Base-by-base conservation (phyloP, 2,329 filamentous ascomycete genomes). In the Fusarium anthophilum region DNA sequence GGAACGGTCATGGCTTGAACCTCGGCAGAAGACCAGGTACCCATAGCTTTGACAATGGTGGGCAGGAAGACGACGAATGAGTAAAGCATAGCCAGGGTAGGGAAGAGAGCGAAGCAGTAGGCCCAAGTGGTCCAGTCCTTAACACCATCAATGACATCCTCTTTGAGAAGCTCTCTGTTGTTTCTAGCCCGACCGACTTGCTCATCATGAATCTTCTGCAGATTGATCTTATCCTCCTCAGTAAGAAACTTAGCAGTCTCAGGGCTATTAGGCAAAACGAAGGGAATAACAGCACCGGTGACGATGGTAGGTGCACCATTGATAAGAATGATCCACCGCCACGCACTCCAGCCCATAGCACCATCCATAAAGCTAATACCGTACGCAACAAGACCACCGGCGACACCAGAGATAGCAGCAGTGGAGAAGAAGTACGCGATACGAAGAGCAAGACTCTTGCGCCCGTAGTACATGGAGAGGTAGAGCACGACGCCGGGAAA, bases 1-100 rank as follows among this genome's bases (percentile, higher is more conserved):
- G 91, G 92, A 26, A 93, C 90, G 0, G 91, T 93, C 63, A 93
- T 84, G 32, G 90, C 89, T 78, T 93, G 91, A 0, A 91, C 87
- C 74, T 91, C 85, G 0, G 89, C 85, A 0, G 83, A 83, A 1
- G 85, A 84, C 81, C 90, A 92, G 6, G 79, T 80, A 8, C 90
- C 89, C 66, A 93, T 87, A 0, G 86, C 87, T 60, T 87, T 83
- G 79, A 93, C 92, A 71, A 93, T 93, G 8, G 90, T 92, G 0
- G 91, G 91, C 35, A 93, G 81, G 78, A 93, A 93, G 2, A 90
- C 92, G 59, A 86, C 88, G 77, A 89, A 92, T 1, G 90, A 90
- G 78, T 93, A 93, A 1, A 93, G 84, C 86, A 92, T 91, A 6
- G 88, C 90, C 70, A 92, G 89, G 22, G 85, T 84, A 8, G 90